These are phyloP conservation scores for Cladosporium sp. DNA, from an alignment of 2,329 filamentous ascomycete species.

Conservation along the genomic window DNA sequence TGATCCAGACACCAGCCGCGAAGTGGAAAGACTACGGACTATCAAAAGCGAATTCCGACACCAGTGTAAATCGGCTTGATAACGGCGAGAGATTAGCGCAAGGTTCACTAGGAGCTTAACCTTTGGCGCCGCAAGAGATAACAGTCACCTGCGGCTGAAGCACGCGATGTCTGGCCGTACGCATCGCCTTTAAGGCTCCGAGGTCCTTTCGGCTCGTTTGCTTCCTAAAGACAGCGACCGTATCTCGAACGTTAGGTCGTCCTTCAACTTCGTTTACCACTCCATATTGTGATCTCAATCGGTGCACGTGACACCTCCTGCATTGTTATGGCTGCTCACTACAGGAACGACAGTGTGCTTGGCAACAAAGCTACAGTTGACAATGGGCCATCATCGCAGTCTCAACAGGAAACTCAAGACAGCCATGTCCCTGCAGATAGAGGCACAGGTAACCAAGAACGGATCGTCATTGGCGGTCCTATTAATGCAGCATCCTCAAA, in stretches of 20 bases:
- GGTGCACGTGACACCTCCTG: not conserved
- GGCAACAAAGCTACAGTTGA: slow-evolving; percentile 1
- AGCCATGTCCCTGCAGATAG: not conserved
- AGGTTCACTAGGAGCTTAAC: too few species aligned
- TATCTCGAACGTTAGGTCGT: not conserved
- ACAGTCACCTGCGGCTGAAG: not conserved
- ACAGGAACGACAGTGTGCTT: slow-evolving; percentile 4
- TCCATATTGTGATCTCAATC: too few species aligned
- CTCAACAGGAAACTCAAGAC: not conserved
- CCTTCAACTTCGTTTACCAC: not conserved
- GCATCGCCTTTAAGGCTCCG: not conserved
- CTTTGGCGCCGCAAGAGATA: not conserved
- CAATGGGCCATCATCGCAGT: not conserved
- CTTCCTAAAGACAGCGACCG: not conserved
- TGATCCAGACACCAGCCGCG: not conserved
- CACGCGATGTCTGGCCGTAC: not conserved
- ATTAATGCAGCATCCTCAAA: not conserved
- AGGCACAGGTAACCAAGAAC: not conserved
- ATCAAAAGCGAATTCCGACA: not conserved
- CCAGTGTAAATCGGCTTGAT: too few species aligned
- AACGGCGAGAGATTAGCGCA: too few species aligned
- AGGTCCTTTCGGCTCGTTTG: not conserved
- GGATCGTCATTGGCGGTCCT: too few species aligned
- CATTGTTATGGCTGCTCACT: not conserved
- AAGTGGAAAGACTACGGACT: not conserved